Evolutionary conservation across 306 rosid species (phyloP).

Genomic region (Vigna unguiculata): DNA sequence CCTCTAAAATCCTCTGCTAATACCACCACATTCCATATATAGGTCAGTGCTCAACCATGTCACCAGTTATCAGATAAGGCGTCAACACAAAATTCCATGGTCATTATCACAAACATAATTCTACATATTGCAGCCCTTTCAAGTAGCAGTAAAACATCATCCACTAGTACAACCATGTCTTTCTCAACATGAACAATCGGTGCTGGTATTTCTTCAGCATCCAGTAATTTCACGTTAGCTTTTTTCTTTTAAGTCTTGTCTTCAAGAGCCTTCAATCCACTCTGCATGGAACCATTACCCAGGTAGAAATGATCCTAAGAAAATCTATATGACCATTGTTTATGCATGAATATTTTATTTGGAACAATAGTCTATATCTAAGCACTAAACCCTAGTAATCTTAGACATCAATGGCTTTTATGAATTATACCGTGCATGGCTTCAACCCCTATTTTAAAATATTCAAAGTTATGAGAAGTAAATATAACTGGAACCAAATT

Average conservation of each 20-base stretch:
- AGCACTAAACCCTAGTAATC: too few species aligned
- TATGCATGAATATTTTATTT: too few species aligned
- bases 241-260: conserved; percentile 76
- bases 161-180: conserved; percentile 86
- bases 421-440: too few species aligned
- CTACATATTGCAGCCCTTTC: conserved; percentile 83
- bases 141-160: conserved; percentile 83
- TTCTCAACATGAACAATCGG: conserved; percentile 92
- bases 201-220: conserved; percentile 84
- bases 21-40: conserved; percentile 16
- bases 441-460: too few species aligned
- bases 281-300: conserved; percentile 97
- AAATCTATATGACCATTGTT: too few species aligned
- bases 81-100: conserved; percentile 32
- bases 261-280: conserved; percentile 98
- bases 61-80: conserved; percentile 19
- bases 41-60: conserved; percentile 26
- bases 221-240: conserved; percentile 66
- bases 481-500: too few species aligned
- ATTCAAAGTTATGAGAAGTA: too few species aligned
- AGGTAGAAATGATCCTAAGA: conserved; percentile 93
- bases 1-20: conserved; percentile 10
- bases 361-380: too few species aligned
- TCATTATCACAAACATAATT: conserved; percentile 5
- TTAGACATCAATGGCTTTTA: too few species aligned